These are phyloP conservation scores for Cadophora gregata DNA, from an alignment of 2,329 filamentous ascomycete species.

Conservation along the genomic window DNA sequence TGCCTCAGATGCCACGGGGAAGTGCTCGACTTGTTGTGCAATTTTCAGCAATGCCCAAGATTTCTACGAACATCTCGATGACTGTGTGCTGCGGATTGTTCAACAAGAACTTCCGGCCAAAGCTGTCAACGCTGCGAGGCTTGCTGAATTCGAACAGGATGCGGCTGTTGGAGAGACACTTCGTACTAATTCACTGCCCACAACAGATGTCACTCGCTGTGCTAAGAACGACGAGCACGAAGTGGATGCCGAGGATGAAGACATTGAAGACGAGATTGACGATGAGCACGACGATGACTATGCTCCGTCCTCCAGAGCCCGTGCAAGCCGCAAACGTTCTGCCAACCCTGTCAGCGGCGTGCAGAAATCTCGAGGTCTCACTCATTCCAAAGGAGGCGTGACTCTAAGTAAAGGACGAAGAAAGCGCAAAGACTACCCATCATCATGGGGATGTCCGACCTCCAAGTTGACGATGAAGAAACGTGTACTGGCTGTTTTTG, in stretches of 20 bases:
- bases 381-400: slow-evolving; percentile 77
- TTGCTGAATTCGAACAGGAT: slow-evolving; percentile 70
- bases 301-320: slow-evolving; percentile 47
- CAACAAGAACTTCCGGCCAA: slow-evolving; percentile 74
- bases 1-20: slow-evolving; percentile 78
- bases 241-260: slow-evolving; percentile 58
- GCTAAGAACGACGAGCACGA: slow-evolving; percentile 16
- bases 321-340: slow-evolving; percentile 30
- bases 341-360: slow-evolving; percentile 54
- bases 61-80: slow-evolving; percentile 94
- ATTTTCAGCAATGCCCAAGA: slow-evolving; percentile 89
- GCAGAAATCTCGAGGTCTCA: slow-evolving; percentile 74
- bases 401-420: slow-evolving; percentile 71
- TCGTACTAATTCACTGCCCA: slow-evolving; percentile 60
- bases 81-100: slow-evolving; percentile 73
- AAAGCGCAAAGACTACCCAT: slow-evolving; percentile 91
- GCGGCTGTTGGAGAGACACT: slow-evolving; percentile 65
- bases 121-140: slow-evolving; percentile 69
- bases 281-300: slow-evolving; percentile 56
- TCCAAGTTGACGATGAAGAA: slow-evolving; percentile 99
- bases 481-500: slow-evolving; percentile 93
- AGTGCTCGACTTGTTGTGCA: slow-evolving; percentile 88
- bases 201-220: slow-evolving; percentile 52
- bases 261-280: slow-evolving; percentile 63
- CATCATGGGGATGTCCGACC: slow-evolving; percentile 89